Base-by-base conservation (phyloP, 495 filamentous ascomycete genomes). In the Xeromyces bisporus region DNA sequence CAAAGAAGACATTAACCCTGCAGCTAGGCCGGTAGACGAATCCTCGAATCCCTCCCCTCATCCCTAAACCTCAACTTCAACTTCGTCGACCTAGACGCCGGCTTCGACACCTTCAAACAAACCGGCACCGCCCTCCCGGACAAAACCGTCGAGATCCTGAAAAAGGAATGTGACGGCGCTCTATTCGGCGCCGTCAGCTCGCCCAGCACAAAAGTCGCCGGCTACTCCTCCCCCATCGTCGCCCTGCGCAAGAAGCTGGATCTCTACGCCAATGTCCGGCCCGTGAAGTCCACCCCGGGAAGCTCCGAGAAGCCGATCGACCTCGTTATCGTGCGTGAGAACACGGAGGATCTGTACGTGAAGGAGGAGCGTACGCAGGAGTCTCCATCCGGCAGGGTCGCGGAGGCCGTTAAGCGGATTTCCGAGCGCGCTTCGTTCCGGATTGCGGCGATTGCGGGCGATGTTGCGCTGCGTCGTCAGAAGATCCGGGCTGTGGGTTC, bases 321-420 rank as follows among this genome's bases (percentile, higher is more conserved):
- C 62, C 73, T 97, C 44, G 89, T 97, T 48, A 97, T 94, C 41
- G 89, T 96, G 32, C 79, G 89, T 35, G 89, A 97, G 58, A 97
- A 97, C 62, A 97, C 89, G 32, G 89, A 97, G 61, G 89, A 96
- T 47, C 66, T 97, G 15, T 97, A 97, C 67, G 91, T 97, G 37
- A 97, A 97, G 63, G 84, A 96, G 56, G 89, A 97, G 61, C 66
- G 59, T 46, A 94, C 84, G 15, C 70, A 66, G 51, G 70, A 80
- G 13, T 71, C 66, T 26, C 66, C 73, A 34, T 58, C 63, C 15
- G 77, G 82, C 50, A 83, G 81, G 61, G 75, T 94, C 34, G 91
- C 89, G 34, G 85, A 94, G 65, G 89, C 89, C 14, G 91, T 94
- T 61, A 97, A 97, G 64, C 77, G 87, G 39, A 96, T 96, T 43